Conservation (phyloP, 2,329 filamentous ascomycete genomes). For the Lasiodiplodia theobromae region DNA sequence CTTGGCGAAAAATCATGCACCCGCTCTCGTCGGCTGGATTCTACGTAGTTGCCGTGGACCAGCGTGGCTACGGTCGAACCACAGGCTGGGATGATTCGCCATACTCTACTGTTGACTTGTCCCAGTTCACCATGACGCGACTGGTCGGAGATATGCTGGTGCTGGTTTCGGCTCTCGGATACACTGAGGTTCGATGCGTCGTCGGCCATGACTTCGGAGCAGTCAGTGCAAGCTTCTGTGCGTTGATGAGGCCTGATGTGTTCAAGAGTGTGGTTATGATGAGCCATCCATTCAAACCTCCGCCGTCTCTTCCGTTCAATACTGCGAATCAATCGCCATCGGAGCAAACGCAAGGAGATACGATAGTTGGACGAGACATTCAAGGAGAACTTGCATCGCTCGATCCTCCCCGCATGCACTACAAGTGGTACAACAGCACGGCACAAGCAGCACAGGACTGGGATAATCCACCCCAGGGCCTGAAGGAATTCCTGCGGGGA, state of each 20-base stretch:
- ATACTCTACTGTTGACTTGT: slow-evolving; percentile 62
- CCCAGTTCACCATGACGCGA: slow-evolving; percentile 63
- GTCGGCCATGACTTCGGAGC: slow-evolving; percentile 74
- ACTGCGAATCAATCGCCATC: slow-evolving; percentile 40
- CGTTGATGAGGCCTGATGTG: slow-evolving; percentile 69
- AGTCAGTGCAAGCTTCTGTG: slow-evolving; percentile 65
- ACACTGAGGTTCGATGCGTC: slow-evolving; percentile 64
- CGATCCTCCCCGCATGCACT: slow-evolving; percentile 69
- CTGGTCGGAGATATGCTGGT: slow-evolving; percentile 69
- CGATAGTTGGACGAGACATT: slow-evolving; percentile 51
- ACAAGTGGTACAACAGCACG: slow-evolving; percentile 71
- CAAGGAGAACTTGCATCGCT: slow-evolving; percentile 63
- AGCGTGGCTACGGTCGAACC: slow-evolving; percentile 72
- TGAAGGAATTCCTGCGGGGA: slow-evolving; percentile 68
- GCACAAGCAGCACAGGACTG: slow-evolving; percentile 56
- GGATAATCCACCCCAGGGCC: slow-evolving; percentile 57
- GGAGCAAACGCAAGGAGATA: slow-evolving; percentile 33
- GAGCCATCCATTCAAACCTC: slow-evolving; percentile 69
- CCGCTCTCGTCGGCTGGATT: slow-evolving; percentile 66
- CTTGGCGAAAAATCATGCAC: slow-evolving; percentile 70
- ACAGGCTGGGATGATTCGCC: slow-evolving; percentile 63
- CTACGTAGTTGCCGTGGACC: slow-evolving; percentile 71
- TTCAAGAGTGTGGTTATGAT: slow-evolving; percentile 69
- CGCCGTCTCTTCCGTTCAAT: slow-evolving; percentile 58
- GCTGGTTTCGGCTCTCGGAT: slow-evolving; percentile 67